Base-by-base conservation (phyloP, 495 filamentous ascomycete species). In the Cercophora scortea region DNA sequence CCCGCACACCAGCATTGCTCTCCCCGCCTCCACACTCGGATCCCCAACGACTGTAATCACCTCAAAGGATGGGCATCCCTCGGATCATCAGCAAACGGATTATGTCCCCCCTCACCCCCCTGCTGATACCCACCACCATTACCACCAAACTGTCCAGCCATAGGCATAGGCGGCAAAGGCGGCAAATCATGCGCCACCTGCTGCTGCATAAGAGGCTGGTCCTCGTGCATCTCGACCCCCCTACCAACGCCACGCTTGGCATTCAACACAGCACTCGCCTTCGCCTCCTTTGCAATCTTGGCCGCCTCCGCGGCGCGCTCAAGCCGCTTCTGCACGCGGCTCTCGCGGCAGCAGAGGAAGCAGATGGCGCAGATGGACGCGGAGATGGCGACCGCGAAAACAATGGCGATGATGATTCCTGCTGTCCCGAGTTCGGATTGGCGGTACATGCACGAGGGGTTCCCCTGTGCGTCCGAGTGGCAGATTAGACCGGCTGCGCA, bases 201-300 rank as follows among this genome's bases (percentile, higher is more conserved):
- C 10, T 19, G 17, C 33, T 32, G 16, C 65, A 70, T 70, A 11
- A 70, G 49, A 17, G 67, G 67, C 63, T 66, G 59, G 36, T 58
- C 44, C 35, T 85, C 60, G 58, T 68, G 1, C 77, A 84, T 39
- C 92, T 92, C 60, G 86, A 88, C 50, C 7, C 53, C 45, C 10
- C 16, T 39, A 15, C 38, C 15, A 11, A 46, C 11, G 3, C 43
- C 42, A 13, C 54, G 47, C 67, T 70, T 71, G 5, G 54, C 49
- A 40, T 50, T 52, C 15, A 59, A 53, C 45, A 58, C 52, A 19
- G 58, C 60, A 34, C 39, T 17, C 11, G 49, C 54, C 56, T 64
- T 66, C 19, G 61, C 53, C 46, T 71, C 69, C 46, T 66, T 65
- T 9, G 62, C 65, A 39, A 69, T 68, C 44, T 63, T 64, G 50